Percentiles rank a stretch among this genome's conserved stretches.
These are phyloP conservation scores for Lodderomyces orthopsilosis DNA, from an alignment of 1,139 yeast genomes.

Conservation along the genomic window DNA sequence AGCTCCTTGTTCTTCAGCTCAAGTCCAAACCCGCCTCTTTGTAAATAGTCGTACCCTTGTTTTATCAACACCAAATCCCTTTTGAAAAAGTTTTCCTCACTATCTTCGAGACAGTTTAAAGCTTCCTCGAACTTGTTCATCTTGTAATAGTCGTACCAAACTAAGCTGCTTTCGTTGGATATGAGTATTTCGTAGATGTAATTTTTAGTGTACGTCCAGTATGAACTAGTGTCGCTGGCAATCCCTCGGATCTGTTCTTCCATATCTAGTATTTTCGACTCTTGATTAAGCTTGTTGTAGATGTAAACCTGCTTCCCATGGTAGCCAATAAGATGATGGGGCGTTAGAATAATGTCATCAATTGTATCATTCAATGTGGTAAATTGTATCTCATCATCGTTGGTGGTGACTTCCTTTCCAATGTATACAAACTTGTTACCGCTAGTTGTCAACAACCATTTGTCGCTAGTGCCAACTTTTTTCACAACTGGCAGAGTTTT, in stretches of 20 bases:
- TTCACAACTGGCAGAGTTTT: constrained; percentile 20
- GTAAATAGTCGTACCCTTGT: constrained; percentile 61
- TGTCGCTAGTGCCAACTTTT: neutral
- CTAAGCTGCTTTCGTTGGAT: constrained; percentile 65
- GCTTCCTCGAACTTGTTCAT: constrained; percentile 70
- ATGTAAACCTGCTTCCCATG: constrained; percentile 17
- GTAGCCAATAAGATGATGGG: constrained; percentile 26
- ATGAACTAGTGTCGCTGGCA: constrained; percentile 51
- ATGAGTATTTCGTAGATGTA: constrained; percentile 51
- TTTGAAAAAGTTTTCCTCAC: constrained; percentile 26
- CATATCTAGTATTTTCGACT: constrained; percentile 12
- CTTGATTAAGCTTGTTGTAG: constrained; percentile 25
- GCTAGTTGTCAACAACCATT: constrained; percentile 6
- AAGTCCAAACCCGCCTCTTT: constrained; percentile 42
- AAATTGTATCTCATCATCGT: constrained; percentile 27
- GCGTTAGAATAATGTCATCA: constrained; percentile 18
- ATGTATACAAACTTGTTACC: constrained; percentile 8
- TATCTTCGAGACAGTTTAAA: constrained; percentile 41
- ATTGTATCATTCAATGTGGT: constrained; percentile 13
- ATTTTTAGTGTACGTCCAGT: constrained; percentile 19
- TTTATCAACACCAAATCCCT: constrained; percentile 56
- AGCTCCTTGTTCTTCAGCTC: constrained; percentile 18
- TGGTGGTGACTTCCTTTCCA: constrained; percentile 21
- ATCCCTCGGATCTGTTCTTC: constrained; percentile 46
- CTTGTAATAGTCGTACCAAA: constrained; percentile 72